A percentile compares a stretch with the other conserved stretches of the same genome.
Conservation (phyloP, 2,329 filamentous ascomycete species). For the Talaromyces sp. region DNA sequence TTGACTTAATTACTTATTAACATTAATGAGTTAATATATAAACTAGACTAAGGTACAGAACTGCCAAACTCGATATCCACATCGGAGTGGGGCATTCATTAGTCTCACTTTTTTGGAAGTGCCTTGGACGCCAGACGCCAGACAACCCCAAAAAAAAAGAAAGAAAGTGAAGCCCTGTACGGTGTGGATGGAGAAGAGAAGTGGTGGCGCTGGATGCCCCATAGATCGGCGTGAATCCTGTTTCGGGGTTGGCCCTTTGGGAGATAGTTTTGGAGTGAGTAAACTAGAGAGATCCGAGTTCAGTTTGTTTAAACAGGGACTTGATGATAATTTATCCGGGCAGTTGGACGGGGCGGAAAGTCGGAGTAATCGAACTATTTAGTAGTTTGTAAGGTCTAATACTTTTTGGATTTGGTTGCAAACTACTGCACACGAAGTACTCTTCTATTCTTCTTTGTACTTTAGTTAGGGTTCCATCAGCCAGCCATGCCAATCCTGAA, state of each 20-base stretch:
- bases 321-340: background rate
- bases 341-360: background rate
- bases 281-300: background rate
- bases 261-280: background rate
- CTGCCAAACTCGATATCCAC: background rate
- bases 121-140: background rate
- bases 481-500: background rate
- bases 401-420: background rate
- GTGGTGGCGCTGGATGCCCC: background rate
- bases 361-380: background rate
- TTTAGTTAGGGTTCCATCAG: conserved; percentile 1
- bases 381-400: background rate
- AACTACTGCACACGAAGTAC: background rate
- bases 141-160: background rate
- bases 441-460: background rate
- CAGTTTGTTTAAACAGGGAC: background rate
- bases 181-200: background rate
- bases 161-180: background rate
- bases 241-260: background rate
- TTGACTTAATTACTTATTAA: background rate
- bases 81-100: conserved; percentile 1
- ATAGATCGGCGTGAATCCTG: conserved; percentile 4
- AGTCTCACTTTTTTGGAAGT: background rate
- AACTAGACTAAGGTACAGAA: background rate
- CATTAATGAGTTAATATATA: background rate